These are phyloP conservation scores for Cyclotella choctawhatcheeana DNA, from an alignment of 108 stramenopile genomes.

Conservation along the genomic window DNA sequence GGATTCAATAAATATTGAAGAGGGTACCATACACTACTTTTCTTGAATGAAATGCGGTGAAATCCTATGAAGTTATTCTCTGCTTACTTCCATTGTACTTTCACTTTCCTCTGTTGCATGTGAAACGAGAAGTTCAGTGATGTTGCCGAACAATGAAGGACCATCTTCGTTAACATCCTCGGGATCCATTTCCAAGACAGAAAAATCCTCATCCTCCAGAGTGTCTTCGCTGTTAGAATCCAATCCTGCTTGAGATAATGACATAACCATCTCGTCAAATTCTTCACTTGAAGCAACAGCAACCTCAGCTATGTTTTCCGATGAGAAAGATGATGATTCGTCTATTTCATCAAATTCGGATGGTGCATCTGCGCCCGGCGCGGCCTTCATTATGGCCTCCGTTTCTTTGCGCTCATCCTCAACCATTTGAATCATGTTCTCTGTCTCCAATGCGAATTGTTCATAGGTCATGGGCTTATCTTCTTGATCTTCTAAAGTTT, in stretches of 20 bases:
- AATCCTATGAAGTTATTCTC: no score
- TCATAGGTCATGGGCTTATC: slow-evolving; percentile 53
- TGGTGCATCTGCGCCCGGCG: slow-evolving; percentile 65
- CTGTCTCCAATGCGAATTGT: slow-evolving; percentile 71
- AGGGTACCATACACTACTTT: no score
- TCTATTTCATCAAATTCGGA: slow-evolving; percentile 11
- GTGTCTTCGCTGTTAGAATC: neutral
- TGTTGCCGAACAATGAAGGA: no score
- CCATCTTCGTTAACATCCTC: no score
- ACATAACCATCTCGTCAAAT: slow-evolving; percentile 17
- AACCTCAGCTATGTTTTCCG: neutral
- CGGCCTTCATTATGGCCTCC: slow-evolving; percentile 83
- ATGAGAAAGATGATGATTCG: neutral
- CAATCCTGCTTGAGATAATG: neutral
- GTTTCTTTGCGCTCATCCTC: slow-evolving; percentile 82
- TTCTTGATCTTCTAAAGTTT: slow-evolving; percentile 34
- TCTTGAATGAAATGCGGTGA: no score
- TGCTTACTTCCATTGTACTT: no score
- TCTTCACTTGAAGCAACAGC: slow-evolving; percentile 13
- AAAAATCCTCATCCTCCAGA: neutral
- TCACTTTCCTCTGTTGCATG: neutral
- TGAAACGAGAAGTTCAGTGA: neutral
- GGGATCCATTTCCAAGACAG: neutral
- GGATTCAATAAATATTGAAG: no score
- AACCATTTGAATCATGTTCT: slow-evolving; percentile 58